Percentiles rank a stretch among this genome's conserved stretches.
These are phyloP conservation scores for Ziziphus jujuba DNA, from an alignment of 306 rosid species.

Conservation along the genomic window DNA sequence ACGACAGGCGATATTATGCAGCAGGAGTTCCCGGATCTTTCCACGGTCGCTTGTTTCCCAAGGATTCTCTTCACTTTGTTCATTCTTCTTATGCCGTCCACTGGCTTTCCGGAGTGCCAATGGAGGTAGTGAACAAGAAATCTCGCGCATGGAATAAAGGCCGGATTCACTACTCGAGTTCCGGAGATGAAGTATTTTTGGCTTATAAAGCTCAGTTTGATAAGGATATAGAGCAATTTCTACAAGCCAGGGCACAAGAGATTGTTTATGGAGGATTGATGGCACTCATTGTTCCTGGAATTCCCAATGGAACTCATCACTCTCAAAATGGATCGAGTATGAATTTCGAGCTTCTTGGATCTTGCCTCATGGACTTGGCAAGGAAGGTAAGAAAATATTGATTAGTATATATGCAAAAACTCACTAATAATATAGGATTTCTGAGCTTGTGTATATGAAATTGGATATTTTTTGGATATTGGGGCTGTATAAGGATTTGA, in stretches of 20 bases:
- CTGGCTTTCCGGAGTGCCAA: constrained; percentile 18
- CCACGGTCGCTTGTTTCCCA: constrained; percentile 12
- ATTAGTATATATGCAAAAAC: too few relatives aligned
- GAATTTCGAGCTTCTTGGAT: constrained; percentile 3
- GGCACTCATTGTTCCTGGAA: constrained; percentile 9
- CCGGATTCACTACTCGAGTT: constrained; percentile 3
- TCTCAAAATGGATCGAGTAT: too few relatives aligned
- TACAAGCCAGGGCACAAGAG: constrained; percentile 23
- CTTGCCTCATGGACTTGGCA: constrained; percentile 24
- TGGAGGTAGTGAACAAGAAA: constrained; percentile 5
- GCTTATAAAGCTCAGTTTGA: constrained; percentile 18
- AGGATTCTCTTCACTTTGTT: constrained; percentile 9
- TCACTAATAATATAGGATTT: too few relatives aligned
- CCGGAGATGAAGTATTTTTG: constrained; percentile 12
- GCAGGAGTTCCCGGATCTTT: constrained; percentile 15
- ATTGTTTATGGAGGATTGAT: constrained; percentile 24
- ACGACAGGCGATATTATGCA: background rate
- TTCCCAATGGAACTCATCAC: constrained; percentile 4
- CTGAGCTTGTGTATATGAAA: too few relatives aligned
- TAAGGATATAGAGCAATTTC: constrained; percentile 22
- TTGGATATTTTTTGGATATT: too few relatives aligned
- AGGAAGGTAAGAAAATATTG: constrained; percentile 8
- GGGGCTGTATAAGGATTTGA: too few relatives aligned
- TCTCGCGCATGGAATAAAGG: constrained; percentile 27
- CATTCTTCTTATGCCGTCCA: too few relatives aligned